phyloP scores from a whole-genome alignment of 352 stramenopile species.

The Phytophthora pseudosyringae region DNA sequence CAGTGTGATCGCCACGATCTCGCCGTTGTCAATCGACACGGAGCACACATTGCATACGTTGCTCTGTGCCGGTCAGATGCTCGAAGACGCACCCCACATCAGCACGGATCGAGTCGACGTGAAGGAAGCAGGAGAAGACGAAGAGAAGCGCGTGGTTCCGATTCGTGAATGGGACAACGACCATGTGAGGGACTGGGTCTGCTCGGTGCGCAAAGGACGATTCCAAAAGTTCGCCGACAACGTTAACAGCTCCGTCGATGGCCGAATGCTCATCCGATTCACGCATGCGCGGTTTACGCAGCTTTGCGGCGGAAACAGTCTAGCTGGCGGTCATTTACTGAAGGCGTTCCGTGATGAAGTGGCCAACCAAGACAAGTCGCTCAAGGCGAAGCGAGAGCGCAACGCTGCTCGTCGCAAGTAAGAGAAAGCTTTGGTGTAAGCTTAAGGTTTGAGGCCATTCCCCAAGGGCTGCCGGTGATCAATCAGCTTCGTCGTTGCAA shows the following conservation, averaged over 20 bases:
- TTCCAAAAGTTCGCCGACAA: constrained; percentile 65
- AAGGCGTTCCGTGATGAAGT: constrained; percentile 70
- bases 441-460: no score
- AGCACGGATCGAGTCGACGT: constrained; percentile 63
- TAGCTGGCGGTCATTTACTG: constrained; percentile 59
- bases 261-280: constrained; percentile 67
- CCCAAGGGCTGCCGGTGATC: no score
- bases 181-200: constrained; percentile 59
- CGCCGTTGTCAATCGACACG: constrained; percentile 72
- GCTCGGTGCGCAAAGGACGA: constrained; percentile 47
- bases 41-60: constrained; percentile 84
- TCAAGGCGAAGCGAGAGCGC: constrained; percentile 59
- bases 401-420: constrained; percentile 46
- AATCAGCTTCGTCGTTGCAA: no score
- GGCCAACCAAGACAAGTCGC: constrained; percentile 50
- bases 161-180: constrained; percentile 75
- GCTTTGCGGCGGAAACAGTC: constrained; percentile 67
- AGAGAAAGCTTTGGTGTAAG: not conserved
- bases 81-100: constrained; percentile 61
- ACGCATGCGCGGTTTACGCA: constrained; percentile 67
- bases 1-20: constrained; percentile 84
- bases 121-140: constrained; percentile 45
- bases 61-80: constrained; percentile 71
- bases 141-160: constrained; percentile 38
- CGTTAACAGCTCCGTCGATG: constrained; percentile 53